Percentiles rank a stretch among this genome's conserved stretches.
Conservation (phyloP, 2,329 filamentous ascomycete species). For the Harringtonia lauricola region DNA sequence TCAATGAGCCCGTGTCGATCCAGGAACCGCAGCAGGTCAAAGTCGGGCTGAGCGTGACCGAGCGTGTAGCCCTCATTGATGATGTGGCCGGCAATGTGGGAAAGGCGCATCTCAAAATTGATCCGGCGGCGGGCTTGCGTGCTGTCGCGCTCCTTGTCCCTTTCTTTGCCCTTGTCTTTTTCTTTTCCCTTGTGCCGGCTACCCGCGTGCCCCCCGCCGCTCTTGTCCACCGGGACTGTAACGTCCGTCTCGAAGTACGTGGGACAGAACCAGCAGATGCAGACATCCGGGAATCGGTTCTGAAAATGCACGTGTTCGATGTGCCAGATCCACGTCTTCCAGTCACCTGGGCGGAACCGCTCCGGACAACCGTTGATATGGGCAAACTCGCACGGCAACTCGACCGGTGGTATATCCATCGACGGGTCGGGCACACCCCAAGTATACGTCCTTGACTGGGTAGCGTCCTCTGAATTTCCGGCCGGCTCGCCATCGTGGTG, state of each 20-base stretch:
- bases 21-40: constrained; percentile 27
- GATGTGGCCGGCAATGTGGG: constrained; percentile 38
- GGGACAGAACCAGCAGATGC: constrained; percentile 41
- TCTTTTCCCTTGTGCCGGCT: too few relatives aligned
- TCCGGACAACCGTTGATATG: constrained; percentile 22
- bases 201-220: too few relatives aligned
- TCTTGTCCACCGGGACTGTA: background rate
- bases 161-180: too few relatives aligned
- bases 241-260: constrained; percentile 18
- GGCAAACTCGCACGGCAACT: constrained; percentile 37
- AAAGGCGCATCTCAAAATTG: constrained; percentile 31
- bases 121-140: background rate
- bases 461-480: too few relatives aligned
- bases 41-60: constrained; percentile 26
- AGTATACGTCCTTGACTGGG: too few relatives aligned
- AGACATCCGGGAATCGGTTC: constrained; percentile 21
- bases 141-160: constrained; percentile 4
- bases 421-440: too few relatives aligned
- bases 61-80: constrained; percentile 18
- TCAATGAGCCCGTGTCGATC: constrained; percentile 17
- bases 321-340: constrained; percentile 35
- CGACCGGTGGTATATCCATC: too few relatives aligned
- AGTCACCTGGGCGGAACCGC: constrained; percentile 27
- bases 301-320: constrained; percentile 25
- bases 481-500: too few relatives aligned